Percentiles rank a stretch among this genome's conserved stretches.
phyloP scores from a whole-genome alignment of 1,284 basidiomycete species.

The Tetrapyrgos nigripes region DNA sequence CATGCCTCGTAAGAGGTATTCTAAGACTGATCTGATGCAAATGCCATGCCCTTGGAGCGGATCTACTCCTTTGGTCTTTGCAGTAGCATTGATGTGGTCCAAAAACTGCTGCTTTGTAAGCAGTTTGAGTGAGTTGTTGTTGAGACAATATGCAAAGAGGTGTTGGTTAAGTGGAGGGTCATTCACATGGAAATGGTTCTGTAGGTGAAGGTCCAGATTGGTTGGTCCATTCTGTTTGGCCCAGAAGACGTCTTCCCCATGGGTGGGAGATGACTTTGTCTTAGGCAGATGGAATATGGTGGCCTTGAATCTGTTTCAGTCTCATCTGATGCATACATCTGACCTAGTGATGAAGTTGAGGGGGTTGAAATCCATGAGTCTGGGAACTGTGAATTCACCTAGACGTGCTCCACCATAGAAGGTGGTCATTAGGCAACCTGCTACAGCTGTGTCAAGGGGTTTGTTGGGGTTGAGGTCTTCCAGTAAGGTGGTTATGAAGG shows the following conservation, averaged over 20 bases:
- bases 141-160: constrained; percentile 34
- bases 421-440: constrained; percentile 35
- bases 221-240: constrained; percentile 28
- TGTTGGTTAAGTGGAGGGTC: constrained; percentile 21
- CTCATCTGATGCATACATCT: background rate
- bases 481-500: constrained; percentile 9
- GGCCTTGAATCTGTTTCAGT: constrained; percentile 15
- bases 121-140: constrained; percentile 19
- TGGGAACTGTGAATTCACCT: constrained; percentile 42
- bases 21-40: constrained; percentile 43
- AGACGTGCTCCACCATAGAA: constrained; percentile 37
- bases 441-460: constrained; percentile 35
- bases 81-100: constrained; percentile 23
- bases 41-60: constrained; percentile 40
- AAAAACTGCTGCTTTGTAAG: constrained; percentile 37
- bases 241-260: constrained; percentile 36
- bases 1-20: constrained; percentile 19
- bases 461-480: background rate
- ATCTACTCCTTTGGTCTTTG: constrained; percentile 11
- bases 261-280: constrained; percentile 19
- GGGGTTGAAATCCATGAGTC: constrained; percentile 16
- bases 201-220: constrained; percentile 32
- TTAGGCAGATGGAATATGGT: constrained; percentile 23
- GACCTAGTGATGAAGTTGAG: constrained; percentile 7
- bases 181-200: constrained; percentile 40